Evolutionary conservation across 495 filamentous ascomycete genomes (phyloP).

Genomic region (Xylaria telfairii): DNA sequence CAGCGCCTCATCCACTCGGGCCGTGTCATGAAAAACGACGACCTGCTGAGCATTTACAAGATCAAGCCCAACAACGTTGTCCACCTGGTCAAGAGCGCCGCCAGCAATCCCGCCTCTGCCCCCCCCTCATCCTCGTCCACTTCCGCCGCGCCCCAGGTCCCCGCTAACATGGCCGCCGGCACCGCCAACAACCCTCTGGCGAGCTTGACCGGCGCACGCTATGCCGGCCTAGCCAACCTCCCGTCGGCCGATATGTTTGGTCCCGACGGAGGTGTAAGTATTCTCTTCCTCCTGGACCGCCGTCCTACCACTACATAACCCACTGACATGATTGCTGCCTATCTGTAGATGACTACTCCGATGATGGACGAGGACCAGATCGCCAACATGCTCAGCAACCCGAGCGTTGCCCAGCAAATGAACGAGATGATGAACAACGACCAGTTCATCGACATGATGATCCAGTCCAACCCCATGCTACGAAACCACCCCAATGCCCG

Average conservation of each 20-base stretch:
- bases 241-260: constrained; percentile 91
- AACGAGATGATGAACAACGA: constrained; percentile 96
- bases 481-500: constrained; percentile 82
- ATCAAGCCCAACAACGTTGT: constrained; percentile 96
- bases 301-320: constrained; percentile 31
- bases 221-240: constrained; percentile 88
- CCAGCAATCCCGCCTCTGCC: constrained; percentile 78
- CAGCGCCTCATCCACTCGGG: constrained; percentile 98
- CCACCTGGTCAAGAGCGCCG: constrained; percentile 93
- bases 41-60: constrained; percentile 84
- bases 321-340: constrained; percentile 30
- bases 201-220: constrained; percentile 89
- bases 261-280: constrained; percentile 92
- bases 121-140: constrained; percentile 57
- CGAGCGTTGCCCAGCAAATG: constrained; percentile 79
- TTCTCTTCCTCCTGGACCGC: not conserved
- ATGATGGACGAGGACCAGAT: constrained; percentile 76
- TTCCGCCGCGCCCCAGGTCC: constrained; percentile 66
- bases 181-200: constrained; percentile 91
- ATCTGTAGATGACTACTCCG: constrained; percentile 83
- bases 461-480: constrained; percentile 85
- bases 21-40: constrained; percentile 91
- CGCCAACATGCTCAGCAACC: constrained; percentile 84
- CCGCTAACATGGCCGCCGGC: constrained; percentile 89
- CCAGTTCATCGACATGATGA: constrained; percentile 88